phyloP scores from a whole-genome alignment of 768 basidiomycete genomes.

The Tricholoma sp. region DNA sequence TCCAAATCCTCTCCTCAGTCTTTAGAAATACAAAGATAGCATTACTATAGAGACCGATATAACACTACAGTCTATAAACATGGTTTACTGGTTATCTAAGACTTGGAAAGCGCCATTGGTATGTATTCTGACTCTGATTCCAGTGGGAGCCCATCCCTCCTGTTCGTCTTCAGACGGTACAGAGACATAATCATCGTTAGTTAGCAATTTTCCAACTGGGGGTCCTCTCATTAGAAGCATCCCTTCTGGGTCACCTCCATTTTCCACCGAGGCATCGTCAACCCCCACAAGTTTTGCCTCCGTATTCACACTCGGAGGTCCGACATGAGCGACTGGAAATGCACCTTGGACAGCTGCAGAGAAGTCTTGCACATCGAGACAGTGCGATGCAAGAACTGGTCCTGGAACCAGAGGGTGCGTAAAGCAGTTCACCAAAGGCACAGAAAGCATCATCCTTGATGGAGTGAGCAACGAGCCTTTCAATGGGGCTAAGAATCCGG shows the following conservation, averaged over 20 bases:
- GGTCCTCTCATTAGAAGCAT: constrained; percentile 66
- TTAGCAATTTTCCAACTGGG: constrained; percentile 53
- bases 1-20: no score
- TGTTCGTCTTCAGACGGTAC: constrained; percentile 26
- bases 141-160: constrained; percentile 44
- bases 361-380: constrained; percentile 81
- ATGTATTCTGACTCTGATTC: constrained; percentile 42
- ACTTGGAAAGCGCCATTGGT: constrained; percentile 64
- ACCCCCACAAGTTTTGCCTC: constrained; percentile 77
- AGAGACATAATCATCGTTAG: constrained; percentile 34
- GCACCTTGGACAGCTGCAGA: constrained; percentile 22
- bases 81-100: constrained; percentile 6
- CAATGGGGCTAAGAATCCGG: constrained; percentile 37
- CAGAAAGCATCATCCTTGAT: constrained; percentile 68
- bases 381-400: constrained; percentile 78
- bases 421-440: constrained; percentile 67
- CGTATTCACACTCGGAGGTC: constrained; percentile 81
- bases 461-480: constrained; percentile 48
- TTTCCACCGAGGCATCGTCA: constrained; percentile 60
- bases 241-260: constrained; percentile 63
- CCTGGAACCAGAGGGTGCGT: constrained; percentile 62
- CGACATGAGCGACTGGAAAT: constrained; percentile 43
- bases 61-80: neutral
- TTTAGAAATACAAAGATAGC: no score
- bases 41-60: neutral